Evolutionary conservation across 768 basidiomycete genomes (phyloP), one percentile per base, ranked within the genome.

Genomic region (Udeniomyces megalosporus): DNA sequence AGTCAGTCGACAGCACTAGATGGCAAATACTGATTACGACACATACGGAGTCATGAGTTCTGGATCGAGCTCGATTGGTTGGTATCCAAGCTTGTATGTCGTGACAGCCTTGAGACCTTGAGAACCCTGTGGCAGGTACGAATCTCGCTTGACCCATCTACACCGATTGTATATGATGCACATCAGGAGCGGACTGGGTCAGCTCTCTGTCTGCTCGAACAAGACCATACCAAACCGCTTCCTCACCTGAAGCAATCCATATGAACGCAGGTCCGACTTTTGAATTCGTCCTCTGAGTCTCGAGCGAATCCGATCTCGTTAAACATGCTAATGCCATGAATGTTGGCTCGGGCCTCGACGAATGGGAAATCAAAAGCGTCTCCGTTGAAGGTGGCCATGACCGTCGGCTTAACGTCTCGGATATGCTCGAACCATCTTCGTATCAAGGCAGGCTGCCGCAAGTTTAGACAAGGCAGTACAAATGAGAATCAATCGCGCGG

Each of bases 351-450:
- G 4, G 88, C 87, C 66, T 82, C 84, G 8, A 99, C 82, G 75
- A 97, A 97, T 0, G 95, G 93, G 69, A 97, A 97, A 79, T 97
- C 95, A 79, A 99, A 99, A 69, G 89, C 91, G 75, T 99, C 93
- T 24, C 95, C 95, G 81, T 97, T 99, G 72, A 92, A 99, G 0
- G 91, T 95, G 6, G 90, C 92, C 73, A 97, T 91, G 42, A 99
- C 90, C 0, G 95, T 99, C 0, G 95, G 95, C 66, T 86, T 90
- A 15, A 87, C 82, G 32, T 91, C 86, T 73, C 86, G 86, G 22
- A 97, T 86, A 71, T 97, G 93, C 48, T 84, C 83, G 72, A 97
- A 99, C 78, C 92, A 97, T 10, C 84, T 82, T 50, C 75, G 80
- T 62, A 97, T 87, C 1, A 84, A 80, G 0, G 84, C 84, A 49